Base-by-base conservation (phyloP, 495 filamentous ascomycete species). In the Xylaria cubensis region DNA sequence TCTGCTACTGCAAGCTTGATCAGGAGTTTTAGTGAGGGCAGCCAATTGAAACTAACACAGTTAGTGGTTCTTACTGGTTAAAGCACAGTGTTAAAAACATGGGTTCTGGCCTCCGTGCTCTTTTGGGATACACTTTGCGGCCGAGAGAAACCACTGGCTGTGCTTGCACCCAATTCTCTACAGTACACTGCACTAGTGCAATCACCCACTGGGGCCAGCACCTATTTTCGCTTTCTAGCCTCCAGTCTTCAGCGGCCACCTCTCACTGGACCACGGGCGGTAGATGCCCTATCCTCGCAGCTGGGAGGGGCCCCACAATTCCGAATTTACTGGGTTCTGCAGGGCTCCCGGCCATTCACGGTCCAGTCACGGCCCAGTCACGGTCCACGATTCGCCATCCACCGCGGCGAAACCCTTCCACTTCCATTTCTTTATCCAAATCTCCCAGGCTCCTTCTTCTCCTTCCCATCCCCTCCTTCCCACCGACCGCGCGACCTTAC, bases 401-500 rank as follows among this genome's bases (percentile, higher is more conserved):
- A 42, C 61, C 63, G 42, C 63, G 51, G 53, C 51, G 51, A 69
- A 59, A 44, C 67, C 53, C 36, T 64, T 72, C 70, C 39, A 39
- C 29, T 53, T 71, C 67, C 68, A 48, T 36, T 56, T 21, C 53
- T 63, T 59, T 56, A 74, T 67, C 72, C 69, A 74, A 68, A 71
- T 65, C 67, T 64, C 69, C 68, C 67, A 71, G 55, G 58, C 42
- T 34, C 73, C 73, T 71, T 78, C 77, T 76, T 78, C 71, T 70
- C 71, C 73, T 72, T 70, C 67, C 74, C 68, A 77, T 74, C 78
- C 77, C 78, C 79, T 78, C 77, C 74, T 78, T 29, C 76, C 76
- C 78, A 77, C 74, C 76, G 73, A 71, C 67, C 73, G 66, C 69
- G 61, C 73, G 73, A 64, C 56, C 42, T 50, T 21, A 75, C 73